phyloP scores from a whole-genome alignment of 2,329 filamentous ascomycete species.

The Rhinocladiella mackenziei region DNA sequence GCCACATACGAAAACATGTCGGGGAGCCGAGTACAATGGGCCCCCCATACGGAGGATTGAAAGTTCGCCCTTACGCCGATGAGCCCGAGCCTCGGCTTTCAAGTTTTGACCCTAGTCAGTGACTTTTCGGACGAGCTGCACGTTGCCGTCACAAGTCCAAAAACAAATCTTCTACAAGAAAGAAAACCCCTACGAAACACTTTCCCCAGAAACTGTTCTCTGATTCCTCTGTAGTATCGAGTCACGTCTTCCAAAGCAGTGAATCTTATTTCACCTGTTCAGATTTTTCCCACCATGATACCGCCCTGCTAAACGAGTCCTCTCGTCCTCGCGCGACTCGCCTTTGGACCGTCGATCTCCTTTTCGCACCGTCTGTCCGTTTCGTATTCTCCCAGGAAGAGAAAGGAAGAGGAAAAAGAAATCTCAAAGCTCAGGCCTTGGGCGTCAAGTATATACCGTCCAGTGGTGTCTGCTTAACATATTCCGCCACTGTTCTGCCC shows the following conservation, averaged over 20 bases:
- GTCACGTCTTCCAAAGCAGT: too few relatives aligned
- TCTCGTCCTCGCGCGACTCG: not conserved
- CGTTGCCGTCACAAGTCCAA: not conserved
- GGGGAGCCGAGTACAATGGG: not conserved
- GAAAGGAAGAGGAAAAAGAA: not conserved
- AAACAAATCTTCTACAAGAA: too few relatives aligned
- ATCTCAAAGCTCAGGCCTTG: not conserved
- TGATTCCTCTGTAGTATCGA: too few relatives aligned
- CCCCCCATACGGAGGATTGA: not conserved
- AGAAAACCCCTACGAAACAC: too few relatives aligned
- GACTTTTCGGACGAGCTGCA: too few relatives aligned
- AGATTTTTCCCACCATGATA: too few relatives aligned
- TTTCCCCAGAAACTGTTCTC: too few relatives aligned
- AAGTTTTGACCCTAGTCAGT: too few relatives aligned
- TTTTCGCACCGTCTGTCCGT: slow-evolving; percentile 12
- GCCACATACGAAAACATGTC: slow-evolving; percentile 9
- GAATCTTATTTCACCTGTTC: too few relatives aligned
- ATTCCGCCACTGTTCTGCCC: not conserved
- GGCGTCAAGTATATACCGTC: not conserved
- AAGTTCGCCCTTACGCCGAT: not conserved
- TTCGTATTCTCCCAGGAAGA: not conserved
- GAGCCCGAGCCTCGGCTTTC: slow-evolving; percentile 4
- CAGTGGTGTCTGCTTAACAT: not conserved
- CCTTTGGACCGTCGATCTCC: slow-evolving; percentile 4
- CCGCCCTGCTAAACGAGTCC: slow-evolving; percentile 4